Evolutionary conservation across 768 basidiomycete species (phyloP).

Genomic region (Boletus pseudo-olivaceus): DNA sequence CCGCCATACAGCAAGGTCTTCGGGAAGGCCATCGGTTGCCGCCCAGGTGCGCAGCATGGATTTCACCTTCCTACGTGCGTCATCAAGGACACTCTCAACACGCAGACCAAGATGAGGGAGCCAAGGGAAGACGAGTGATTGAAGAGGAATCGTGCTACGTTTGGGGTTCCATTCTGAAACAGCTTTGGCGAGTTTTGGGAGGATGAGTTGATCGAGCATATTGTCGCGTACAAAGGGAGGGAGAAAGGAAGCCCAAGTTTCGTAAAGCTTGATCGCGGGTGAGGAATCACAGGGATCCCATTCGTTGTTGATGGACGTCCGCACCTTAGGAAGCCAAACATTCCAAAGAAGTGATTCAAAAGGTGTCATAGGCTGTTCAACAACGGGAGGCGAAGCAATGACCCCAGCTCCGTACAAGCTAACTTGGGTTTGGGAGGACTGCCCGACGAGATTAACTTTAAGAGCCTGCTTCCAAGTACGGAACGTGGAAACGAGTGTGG

Average conservation of each 20-base stretch:
- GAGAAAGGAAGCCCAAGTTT: constrained; percentile 83
- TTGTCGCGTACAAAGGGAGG: constrained; percentile 93
- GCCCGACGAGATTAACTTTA: constrained; percentile 50
- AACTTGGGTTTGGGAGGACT: constrained; percentile 43
- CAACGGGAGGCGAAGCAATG: constrained; percentile 26
- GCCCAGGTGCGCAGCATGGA: constrained; percentile 73
- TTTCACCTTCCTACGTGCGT: constrained; percentile 84
- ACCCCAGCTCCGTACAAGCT: constrained; percentile 55
- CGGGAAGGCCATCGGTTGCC: constrained; percentile 65
- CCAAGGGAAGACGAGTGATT: constrained; percentile 92
- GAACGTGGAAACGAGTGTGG: constrained; percentile 60
- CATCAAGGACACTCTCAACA: constrained; percentile 80
- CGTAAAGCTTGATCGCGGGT: constrained; percentile 78
- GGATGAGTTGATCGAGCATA: constrained; percentile 89
- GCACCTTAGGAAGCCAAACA: constrained; percentile 92
- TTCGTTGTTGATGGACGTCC: constrained; percentile 91
- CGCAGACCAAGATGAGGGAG: constrained; percentile 82
- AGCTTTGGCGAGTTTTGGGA: constrained; percentile 87
- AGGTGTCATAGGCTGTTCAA: constrained; percentile 79
- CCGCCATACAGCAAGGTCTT: constrained; percentile 78
- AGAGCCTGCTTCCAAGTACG: constrained; percentile 67
- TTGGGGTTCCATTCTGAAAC: constrained; percentile 80
- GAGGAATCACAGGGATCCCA: constrained; percentile 76
- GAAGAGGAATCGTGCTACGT: constrained; percentile 56
- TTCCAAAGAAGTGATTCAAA: constrained; percentile 95